Evolutionary conservation across 2,329 filamentous ascomycete genomes (phyloP).

Genomic region (Daldinia sp.): DNA sequence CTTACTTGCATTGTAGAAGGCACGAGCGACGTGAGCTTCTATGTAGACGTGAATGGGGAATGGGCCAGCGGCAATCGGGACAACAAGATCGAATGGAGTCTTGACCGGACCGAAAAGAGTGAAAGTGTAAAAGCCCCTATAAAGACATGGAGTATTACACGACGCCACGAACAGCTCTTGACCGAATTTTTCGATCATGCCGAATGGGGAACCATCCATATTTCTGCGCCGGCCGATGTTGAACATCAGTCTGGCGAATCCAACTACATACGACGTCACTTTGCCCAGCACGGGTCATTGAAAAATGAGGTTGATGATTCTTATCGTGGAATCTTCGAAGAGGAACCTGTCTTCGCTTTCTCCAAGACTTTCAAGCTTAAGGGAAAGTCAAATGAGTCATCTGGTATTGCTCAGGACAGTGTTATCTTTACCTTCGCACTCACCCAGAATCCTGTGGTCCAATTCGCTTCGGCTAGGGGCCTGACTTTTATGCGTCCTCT

Average conservation of each 20-base stretch:
- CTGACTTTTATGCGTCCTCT: constrained; percentile 80
- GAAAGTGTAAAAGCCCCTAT: constrained; percentile 48
- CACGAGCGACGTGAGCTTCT: constrained; percentile 68
- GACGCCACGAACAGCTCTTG: constrained; percentile 71
- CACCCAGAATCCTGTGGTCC: constrained; percentile 79
- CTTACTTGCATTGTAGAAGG: constrained; percentile 75
- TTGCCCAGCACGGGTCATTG: constrained; percentile 72
- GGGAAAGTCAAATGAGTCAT: constrained; percentile 45
- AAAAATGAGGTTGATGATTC: constrained; percentile 71
- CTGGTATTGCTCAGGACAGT: constrained; percentile 54
- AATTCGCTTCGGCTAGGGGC: constrained; percentile 79
- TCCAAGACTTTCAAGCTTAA: constrained; percentile 67
- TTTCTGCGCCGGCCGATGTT: constrained; percentile 73
- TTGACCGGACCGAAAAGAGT: constrained; percentile 56
- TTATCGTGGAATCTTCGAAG: constrained; percentile 76
- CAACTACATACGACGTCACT: constrained; percentile 69
- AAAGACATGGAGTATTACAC: constrained; percentile 73
- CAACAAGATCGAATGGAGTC: constrained; percentile 74
- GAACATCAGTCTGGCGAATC: constrained; percentile 77
- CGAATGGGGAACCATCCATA: constrained; percentile 85
- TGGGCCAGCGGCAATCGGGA: constrained; percentile 82
- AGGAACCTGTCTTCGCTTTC: constrained; percentile 85
- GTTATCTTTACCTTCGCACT: constrained; percentile 79
- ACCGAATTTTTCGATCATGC: constrained; percentile 77
- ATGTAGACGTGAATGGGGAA: constrained; percentile 75